Percentiles rank a stretch among this genome's conserved stretches.
phyloP scores from a whole-genome alignment of 2,329 filamentous ascomycete species.

The Bisporella sp. region DNA sequence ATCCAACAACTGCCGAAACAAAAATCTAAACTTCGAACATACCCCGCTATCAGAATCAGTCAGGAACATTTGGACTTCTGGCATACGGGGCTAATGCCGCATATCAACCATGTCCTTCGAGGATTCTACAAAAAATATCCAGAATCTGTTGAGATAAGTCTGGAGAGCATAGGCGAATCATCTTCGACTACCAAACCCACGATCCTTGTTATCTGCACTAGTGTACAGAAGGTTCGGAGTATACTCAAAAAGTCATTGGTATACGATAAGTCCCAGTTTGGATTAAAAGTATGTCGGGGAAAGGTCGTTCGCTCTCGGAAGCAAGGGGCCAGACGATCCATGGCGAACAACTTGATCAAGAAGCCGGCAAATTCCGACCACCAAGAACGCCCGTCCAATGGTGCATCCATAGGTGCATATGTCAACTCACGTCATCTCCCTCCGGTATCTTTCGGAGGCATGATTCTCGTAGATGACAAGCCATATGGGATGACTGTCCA shows the following conservation, averaged over 20 bases:
- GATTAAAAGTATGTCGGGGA: constrained; percentile 66
- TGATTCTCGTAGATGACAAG: constrained; percentile 77
- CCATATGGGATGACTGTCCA: constrained; percentile 94
- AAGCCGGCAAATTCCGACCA: constrained; percentile 65
- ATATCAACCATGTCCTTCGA: constrained; percentile 64
- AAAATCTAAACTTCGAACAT: constrained; percentile 45
- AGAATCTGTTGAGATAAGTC: constrained; percentile 72
- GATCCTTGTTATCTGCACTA: constrained; percentile 70
- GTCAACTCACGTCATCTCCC: constrained; percentile 78
- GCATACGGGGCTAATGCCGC: constrained; percentile 64
- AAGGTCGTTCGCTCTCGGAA: constrained; percentile 57
- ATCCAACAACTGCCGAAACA: constrained; percentile 14
- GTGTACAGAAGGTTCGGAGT: constrained; percentile 63
- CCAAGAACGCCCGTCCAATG: constrained; percentile 72
- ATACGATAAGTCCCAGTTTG: constrained; percentile 58
- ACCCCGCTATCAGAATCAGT: constrained; percentile 50
- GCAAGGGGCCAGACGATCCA: constrained; percentile 32
- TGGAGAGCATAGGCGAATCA: constrained; percentile 67
- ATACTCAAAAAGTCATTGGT: constrained; percentile 64
- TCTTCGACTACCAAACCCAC: constrained; percentile 61
- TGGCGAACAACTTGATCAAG: constrained; percentile 32
- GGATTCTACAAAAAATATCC: constrained; percentile 66
- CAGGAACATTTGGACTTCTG: constrained; percentile 61
- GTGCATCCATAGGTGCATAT: constrained; percentile 90
- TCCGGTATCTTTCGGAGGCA: constrained; percentile 83